Base-by-base conservation (phyloP, 139 green algal species). In the Spirogloea muscicola region DNA sequence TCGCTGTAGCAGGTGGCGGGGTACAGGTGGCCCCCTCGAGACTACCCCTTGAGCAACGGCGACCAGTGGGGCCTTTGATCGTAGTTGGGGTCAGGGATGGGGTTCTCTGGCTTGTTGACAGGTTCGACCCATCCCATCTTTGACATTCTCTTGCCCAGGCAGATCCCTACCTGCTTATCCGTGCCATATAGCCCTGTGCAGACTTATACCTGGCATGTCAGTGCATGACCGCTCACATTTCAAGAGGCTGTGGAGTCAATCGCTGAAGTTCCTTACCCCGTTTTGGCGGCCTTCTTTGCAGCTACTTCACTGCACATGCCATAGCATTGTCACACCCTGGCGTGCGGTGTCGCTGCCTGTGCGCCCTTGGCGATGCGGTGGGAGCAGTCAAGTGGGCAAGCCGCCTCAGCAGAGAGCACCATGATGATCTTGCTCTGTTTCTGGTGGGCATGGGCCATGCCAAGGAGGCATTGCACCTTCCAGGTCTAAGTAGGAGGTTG, bases 381-480 rank as follows among this genome's bases (percentile, higher is more conserved):
- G 44, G 73, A 27, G 73, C 73, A 3, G 66, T 81, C 65, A 81
- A 81, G 1, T 81, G 73, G 71, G 71, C 71, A n/a, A 65, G 61
- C 2, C 71, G 71, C 13, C 60, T 76, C 7, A 62, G 71, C 1
- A 40, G 71, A 13, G 71, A 79, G 63, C 71, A 79, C 46, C 73
- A 81, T 27, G 73, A 81, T 39, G 73, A 81, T 67, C 3, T 81
- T 66, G 73, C 73, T 1, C 40, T 55, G 64, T 81, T 81, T 52
- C 63, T 81, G 73, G 39, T 81, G 37, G 73, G 73, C 31, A 81
- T 81, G 73, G 73, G 73, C 16, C 69, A 81, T 21, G 67, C 66
- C 25, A 34, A 13, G 3, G 72, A 81, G 38, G 72, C 72, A 33
- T 49, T 81, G n/a, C 72, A 81, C 36, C 33, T 81, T 1, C 65